Conservation (phyloP, 768 basidiomycete genomes). For the Filobasidium floriforme region DNA sequence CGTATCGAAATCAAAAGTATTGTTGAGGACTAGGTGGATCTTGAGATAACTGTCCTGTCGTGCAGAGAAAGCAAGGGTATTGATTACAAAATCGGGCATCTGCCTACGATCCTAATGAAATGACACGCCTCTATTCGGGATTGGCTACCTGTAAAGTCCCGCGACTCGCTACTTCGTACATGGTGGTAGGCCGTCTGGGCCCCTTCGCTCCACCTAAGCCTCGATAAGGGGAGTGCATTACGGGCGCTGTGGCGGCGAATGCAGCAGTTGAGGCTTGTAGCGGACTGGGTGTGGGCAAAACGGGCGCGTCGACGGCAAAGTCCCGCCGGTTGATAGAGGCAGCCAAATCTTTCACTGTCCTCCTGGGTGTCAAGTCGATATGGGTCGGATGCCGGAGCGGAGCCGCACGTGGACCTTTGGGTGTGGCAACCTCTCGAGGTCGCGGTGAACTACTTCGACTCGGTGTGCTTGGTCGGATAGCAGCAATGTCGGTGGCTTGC, state of each 20-base stretch:
- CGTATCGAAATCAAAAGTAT: too few species aligned
- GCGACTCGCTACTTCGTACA: constrained; percentile 1
- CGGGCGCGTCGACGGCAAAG: neutral
- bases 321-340: constrained; percentile 23
- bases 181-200: neutral
- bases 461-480: neutral
- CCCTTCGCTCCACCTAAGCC: neutral
- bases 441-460: neutral
- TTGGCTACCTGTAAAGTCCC: neutral
- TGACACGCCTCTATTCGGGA: neutral
- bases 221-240: constrained; percentile 6
- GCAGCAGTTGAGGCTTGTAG: neutral
- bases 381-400: constrained; percentile 13
- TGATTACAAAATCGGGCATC: neutral
- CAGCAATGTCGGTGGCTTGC: neutral
- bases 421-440: constrained; percentile 6
- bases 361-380: constrained; percentile 6
- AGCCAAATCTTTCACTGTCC: constrained; percentile 21
- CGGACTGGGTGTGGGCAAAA: neutral
- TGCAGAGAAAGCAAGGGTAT: neutral
- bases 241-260: neutral
- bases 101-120: neutral
- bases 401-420: constrained; percentile 14
- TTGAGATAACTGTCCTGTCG: too few species aligned
- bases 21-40: too few species aligned